phyloP scores from a whole-genome alignment of 495 filamentous ascomycete genomes.

The Neurospora terricola region DNA sequence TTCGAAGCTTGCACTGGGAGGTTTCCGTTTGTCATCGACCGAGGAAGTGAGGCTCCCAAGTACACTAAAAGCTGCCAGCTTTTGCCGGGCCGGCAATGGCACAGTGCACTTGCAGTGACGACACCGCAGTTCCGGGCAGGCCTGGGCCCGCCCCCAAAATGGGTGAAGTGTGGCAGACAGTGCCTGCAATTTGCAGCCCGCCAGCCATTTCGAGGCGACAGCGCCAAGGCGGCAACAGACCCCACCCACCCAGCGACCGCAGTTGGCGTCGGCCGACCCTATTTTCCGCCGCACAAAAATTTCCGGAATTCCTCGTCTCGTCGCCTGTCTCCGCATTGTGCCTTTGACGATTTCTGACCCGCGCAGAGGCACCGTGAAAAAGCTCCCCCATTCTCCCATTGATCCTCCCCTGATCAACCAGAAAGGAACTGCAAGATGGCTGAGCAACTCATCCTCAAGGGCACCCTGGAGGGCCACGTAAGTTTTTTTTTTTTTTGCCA shows the following conservation, averaged over 20 bases:
- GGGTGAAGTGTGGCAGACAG: not conserved
- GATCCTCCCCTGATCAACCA: constrained; percentile 20
- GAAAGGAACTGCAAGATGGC: constrained; percentile 52
- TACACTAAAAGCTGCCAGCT: not conserved
- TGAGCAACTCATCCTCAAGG: constrained; percentile 95
- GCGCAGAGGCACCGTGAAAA: constrained; percentile 17
- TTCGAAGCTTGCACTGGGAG: not conserved
- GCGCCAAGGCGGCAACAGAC: not conserved
- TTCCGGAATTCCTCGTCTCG: constrained; percentile 20
- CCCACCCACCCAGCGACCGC: not conserved
- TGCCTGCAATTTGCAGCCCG: not conserved
- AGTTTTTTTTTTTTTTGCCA: constrained; percentile 20
- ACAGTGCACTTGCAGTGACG: not conserved
- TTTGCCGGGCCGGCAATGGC: not conserved
- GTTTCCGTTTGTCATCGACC: not conserved
- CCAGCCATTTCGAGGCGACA: not conserved
- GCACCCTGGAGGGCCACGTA: constrained; percentile 93
- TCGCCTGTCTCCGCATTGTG: constrained; percentile 10
- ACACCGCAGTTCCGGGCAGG: not conserved
- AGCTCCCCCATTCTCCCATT: constrained; percentile 25
- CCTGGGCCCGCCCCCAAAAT: not conserved
- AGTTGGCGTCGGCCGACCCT: constrained; percentile 15
- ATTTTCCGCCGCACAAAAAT: constrained; percentile 33
- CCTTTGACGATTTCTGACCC: constrained; percentile 20
- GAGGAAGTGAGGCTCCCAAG: not conserved